These are phyloP conservation scores for Leonotis leonurus DNA, from an alignment of 257 asterid genomes.

Conservation along the genomic window DNA sequence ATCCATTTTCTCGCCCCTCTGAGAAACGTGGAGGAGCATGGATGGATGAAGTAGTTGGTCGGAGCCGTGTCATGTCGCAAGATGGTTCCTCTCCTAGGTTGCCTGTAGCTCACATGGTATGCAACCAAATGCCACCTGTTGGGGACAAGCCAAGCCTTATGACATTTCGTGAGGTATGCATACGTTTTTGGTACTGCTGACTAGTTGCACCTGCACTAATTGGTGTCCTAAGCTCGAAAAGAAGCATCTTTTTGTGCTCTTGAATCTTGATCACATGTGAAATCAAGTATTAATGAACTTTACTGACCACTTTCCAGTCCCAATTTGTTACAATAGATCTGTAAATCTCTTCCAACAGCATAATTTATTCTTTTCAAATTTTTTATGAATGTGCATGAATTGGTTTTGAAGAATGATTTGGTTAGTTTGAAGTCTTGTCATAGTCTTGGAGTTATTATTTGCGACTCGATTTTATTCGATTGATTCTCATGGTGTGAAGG, in stretches of 20 bases:
- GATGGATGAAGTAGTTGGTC: constrained; percentile 93
- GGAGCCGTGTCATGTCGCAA: constrained; percentile 78
- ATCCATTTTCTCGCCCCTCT: constrained; percentile 98
- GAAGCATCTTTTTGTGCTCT: constrained; percentile 1
- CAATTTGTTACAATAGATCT: not conserved
- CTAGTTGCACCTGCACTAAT: constrained; percentile 1
- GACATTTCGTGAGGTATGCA: constrained; percentile 91
- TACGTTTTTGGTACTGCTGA: not conserved
- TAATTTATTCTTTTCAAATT: too few relatives aligned
- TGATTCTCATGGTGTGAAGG: constrained; percentile 41
- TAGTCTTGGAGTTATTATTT: too few relatives aligned
- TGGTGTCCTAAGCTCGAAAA: not conserved
- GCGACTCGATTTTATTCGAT: too few relatives aligned
- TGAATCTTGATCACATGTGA: not conserved
- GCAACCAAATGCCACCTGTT: constrained; percentile 99
- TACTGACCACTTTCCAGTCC: not conserved
- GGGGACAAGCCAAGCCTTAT: constrained; percentile 98
- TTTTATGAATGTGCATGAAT: not conserved
- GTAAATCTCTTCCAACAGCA: not conserved
- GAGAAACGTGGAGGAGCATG: constrained; percentile 98
- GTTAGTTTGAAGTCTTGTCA: too few relatives aligned
- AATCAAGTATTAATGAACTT: not conserved
- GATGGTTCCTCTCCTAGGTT: constrained; percentile 76
- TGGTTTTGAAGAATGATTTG: too few relatives aligned
- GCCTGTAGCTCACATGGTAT: constrained; percentile 98